These are phyloP conservation scores for Leccinum olivaceopallidum DNA, from an alignment of 768 basidiomycete genomes.

Conservation along the genomic window DNA sequence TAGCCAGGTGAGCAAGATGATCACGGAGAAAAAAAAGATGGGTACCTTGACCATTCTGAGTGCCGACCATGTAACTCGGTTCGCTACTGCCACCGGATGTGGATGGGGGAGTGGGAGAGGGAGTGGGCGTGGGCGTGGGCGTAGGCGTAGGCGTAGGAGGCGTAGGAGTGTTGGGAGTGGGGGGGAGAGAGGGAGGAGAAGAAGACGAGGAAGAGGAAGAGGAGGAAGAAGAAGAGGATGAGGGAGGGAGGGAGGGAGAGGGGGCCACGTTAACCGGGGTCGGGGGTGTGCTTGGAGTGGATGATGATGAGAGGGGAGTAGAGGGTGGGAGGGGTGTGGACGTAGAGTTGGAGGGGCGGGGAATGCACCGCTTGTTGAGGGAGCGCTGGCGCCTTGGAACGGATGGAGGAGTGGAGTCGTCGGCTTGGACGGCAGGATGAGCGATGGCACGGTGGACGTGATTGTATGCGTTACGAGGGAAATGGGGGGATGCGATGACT, in stretches of 20 bases:
- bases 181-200: not conserved
- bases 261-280: constrained; percentile 28
- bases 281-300: not conserved
- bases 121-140: not conserved
- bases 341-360: constrained; percentile 21
- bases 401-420: not conserved
- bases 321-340: not conserved
- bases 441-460: constrained; percentile 24
- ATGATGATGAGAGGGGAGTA: not conserved
- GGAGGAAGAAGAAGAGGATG: not conserved
- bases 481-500: constrained; percentile 39
- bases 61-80: constrained; percentile 47
- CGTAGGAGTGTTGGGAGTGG: not conserved
- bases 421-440: not conserved
- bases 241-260: not conserved
- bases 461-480: constrained; percentile 28
- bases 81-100: constrained; percentile 12
- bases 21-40: not conserved
- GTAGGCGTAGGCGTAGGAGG: not conserved
- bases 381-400: constrained; percentile 25
- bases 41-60: constrained; percentile 49
- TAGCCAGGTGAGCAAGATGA: not conserved
- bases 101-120: constrained; percentile 5
- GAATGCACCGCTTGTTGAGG: constrained; percentile 28
- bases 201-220: not conserved